Base-by-base conservation (phyloP, 177 flowering plant species). In the Telopea speciosissima region DNA sequence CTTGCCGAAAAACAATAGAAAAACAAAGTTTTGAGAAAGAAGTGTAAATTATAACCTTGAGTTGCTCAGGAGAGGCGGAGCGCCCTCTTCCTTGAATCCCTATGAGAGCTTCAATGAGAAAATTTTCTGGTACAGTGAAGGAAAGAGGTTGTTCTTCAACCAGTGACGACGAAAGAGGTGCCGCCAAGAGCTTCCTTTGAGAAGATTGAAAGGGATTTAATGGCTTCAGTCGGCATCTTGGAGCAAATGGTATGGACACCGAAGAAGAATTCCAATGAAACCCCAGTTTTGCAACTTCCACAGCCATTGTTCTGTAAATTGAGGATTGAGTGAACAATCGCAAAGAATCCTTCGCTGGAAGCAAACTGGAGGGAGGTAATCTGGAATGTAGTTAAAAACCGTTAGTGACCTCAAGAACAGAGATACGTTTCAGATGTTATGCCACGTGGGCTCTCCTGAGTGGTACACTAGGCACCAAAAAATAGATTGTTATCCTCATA, bases 1-100 rank as follows among this genome's bases (percentile, higher is more conserved):
- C 40, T 36, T 36, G 40, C 8, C 31, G 3, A 28, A 28, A 2
- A 28, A 28, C 31, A 28, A 2, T 28, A 28, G 4, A 28, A 28
- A 28, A 28, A 2, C 4, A 28, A 28, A 28, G 31, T 28, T 28
- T 28, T 16, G 8, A 49, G 54, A 49, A 49, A 16, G 19, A 44
- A 44, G 19, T 49, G 40, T 36, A 36, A 36, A 36, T 49, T 49
- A 49, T 49, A 36, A 86, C 96, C 75, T 74, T 74, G 79, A 90
- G 88, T 74, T 90, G 96, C 69, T 74, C 79, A 23, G 89, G 83
- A 73, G 98, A 85, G 76, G 93, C 92, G 21, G 89, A 80, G 73
- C 90, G 88, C 59, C 98, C 98, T 24, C 97, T 88, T 67, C 97
- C 98, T 82, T 94, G 97, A n/a, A 92, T 83, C 1, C 98, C 98